phyloP scores from a whole-genome alignment of 306 rosid genomes.

The Prunus dulcis region DNA sequence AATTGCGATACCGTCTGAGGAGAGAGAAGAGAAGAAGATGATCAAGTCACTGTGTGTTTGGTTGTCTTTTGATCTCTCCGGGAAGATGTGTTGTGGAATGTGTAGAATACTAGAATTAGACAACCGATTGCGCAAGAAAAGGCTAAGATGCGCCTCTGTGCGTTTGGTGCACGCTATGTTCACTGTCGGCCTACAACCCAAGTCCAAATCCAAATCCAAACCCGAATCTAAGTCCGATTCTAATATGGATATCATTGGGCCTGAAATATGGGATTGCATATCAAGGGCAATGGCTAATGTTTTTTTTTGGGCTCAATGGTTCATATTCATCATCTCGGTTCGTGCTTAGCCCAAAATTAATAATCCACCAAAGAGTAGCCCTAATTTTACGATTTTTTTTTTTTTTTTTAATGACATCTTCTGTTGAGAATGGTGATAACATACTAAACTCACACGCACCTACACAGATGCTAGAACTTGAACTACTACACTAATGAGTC shows the following conservation, averaged over 20 bases:
- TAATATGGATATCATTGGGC: neutral
- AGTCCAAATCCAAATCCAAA: neutral
- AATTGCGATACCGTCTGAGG: neutral
- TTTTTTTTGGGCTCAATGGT: no score
- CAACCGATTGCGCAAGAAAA: neutral
- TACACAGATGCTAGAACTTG: no score
- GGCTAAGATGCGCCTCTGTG: constrained; percentile 7
- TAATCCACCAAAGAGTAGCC: no score
- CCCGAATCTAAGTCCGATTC: neutral
- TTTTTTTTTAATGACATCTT: no score
- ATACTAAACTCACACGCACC: no score
- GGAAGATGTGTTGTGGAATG: neutral
- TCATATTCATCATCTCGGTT: no score
- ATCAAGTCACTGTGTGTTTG: neutral
- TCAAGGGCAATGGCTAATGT: neutral
- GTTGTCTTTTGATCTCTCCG: neutral
- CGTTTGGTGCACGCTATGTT: neutral
- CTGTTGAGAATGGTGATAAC: accelerated
- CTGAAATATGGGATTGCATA: neutral
- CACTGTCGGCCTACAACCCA: neutral
- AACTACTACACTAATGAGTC: no score
- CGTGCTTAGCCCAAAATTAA: no score
- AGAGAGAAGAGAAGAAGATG: neutral
- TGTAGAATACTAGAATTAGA: no score
- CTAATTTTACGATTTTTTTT: no score